Conservation (phyloP, 768 basidiomycete genomes). For the Pleurotus cornucopiae region DNA sequence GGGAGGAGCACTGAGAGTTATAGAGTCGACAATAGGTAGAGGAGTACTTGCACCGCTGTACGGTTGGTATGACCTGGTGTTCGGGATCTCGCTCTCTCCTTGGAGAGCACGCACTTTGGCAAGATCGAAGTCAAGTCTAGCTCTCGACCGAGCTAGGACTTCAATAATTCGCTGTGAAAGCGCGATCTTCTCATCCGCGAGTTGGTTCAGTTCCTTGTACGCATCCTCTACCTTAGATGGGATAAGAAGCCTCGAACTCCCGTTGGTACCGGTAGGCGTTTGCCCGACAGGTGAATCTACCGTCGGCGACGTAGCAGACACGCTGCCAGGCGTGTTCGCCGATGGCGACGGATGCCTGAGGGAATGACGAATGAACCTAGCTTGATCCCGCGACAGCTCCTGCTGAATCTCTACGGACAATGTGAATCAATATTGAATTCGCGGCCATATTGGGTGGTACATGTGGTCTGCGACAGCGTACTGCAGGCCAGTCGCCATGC, state of each 20-base stretch:
- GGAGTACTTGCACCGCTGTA: constrained; percentile 1
- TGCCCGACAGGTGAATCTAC: constrained; percentile 11
- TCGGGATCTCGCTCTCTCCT: constrained; percentile 21
- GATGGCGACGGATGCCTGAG: constrained; percentile 19
- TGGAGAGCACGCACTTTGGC: constrained; percentile 32
- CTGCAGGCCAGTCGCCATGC: background rate
- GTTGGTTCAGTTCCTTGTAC: constrained; percentile 32
- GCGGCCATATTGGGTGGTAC: background rate
- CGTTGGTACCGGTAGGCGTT: constrained; percentile 15
- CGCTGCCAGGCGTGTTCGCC: background rate
- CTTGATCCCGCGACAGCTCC: constrained; percentile 32
- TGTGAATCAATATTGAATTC: background rate
- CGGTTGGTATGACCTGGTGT: constrained; percentile 6
- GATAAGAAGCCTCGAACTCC: constrained; percentile 19
- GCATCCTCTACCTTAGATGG: constrained; percentile 29
- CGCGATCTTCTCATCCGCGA: constrained; percentile 32
- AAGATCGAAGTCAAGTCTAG: constrained; percentile 40
- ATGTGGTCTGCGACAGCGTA: background rate
- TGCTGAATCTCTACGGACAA: constrained; percentile 31
- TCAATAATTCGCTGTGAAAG: constrained; percentile 38
- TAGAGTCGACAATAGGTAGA: background rate
- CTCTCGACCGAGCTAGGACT: constrained; percentile 33
- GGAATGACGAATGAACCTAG: constrained; percentile 33
- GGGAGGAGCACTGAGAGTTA: constrained; percentile 17
- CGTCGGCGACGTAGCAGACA: constrained; percentile 8